Base-by-base conservation (phyloP, 805 yeast genomes). In the Candida pseudofarinosa region DNA sequence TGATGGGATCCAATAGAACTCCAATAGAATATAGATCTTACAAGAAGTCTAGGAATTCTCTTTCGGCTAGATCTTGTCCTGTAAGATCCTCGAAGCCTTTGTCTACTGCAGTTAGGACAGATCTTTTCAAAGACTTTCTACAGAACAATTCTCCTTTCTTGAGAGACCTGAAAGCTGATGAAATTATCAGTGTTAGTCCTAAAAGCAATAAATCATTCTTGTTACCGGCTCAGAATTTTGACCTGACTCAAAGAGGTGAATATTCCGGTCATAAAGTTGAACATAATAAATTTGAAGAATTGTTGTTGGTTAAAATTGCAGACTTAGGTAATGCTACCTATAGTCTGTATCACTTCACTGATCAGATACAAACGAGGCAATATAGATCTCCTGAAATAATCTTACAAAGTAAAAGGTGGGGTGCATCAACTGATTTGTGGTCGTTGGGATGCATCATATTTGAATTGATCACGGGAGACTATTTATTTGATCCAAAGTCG, bases 291-390 rank as follows among this genome's bases (percentile, higher is more conserved):
- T 14, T 6, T 26, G 32, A 19, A 17, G 38, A 40, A 4, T 34
- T 54, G 14, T 51, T 66, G 8, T 49, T 56, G 1, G 56, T 91
- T 33, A 91, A 91, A 61, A 83, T 93, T 48, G 98, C 96, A 2
- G 99, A 91, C 62, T 71, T 89, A 45, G 97, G 97, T 32, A 89
- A 90, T 58, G 95, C 96, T 1, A 88, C 96, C 50, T 87, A 88
- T 81, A 72, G 76, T 4, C 76, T 80, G 56, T 78, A 78, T 39
- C 97, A 89, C 59, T 88, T 85, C 63, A 86, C 96, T 3, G 80
- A 88, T 60, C 90, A 88, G 49, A 87, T 89, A 47, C 97, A 89
- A 63, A 89, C 97, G 1, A 74, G 97, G 37, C 97, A 89, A 60
- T 89, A 89, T 62, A 73, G 99, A 36, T 79, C 97, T 0, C 98